A percentile compares a stretch with the other conserved stretches of the same genome.
Evolutionary conservation across 768 basidiomycete genomes (phyloP).

Genomic region (Rossbeevera mucosa): DNA sequence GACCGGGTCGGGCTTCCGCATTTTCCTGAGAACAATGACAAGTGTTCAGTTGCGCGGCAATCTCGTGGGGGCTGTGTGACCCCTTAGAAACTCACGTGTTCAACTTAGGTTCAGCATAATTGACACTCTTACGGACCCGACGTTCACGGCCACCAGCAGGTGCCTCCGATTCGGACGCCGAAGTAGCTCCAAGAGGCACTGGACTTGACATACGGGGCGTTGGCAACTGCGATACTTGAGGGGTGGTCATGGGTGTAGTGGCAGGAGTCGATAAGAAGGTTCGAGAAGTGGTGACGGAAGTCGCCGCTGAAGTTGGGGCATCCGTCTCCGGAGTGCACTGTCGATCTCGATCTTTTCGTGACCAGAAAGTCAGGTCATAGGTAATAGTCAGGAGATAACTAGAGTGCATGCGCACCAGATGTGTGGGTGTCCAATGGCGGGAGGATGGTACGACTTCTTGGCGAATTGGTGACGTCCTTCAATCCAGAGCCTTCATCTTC

Average conservation of each 20-base stretch:
- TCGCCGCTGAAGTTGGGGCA: constrained; percentile 33
- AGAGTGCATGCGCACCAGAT: constrained; percentile 29
- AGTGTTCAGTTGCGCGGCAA: constrained; percentile 9
- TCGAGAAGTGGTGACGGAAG: constrained; percentile 33
- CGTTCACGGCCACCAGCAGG: constrained; percentile 41
- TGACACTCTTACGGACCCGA: constrained; percentile 70
- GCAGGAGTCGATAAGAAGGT: constrained; percentile 40
- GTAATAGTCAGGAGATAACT: not conserved
- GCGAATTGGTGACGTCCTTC: constrained; percentile 64
- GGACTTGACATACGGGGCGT: constrained; percentile 52
- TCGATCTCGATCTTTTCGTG: constrained; percentile 33
- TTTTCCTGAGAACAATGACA: constrained; percentile 52
- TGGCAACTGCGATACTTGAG: constrained; percentile 37
- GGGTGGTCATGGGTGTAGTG: constrained; percentile 37
- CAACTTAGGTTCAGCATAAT: constrained; percentile 84
- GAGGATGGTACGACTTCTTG: constrained; percentile 34
- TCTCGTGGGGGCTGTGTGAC: not conserved
- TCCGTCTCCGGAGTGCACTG: constrained; percentile 36
- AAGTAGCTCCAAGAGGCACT: constrained; percentile 32
- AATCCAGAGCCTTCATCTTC: constrained; percentile 38
- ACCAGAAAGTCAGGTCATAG: constrained; percentile 15
- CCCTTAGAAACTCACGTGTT: constrained; percentile 59
- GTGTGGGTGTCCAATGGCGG: constrained; percentile 34
- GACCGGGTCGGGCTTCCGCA: constrained; percentile 75
- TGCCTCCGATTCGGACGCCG: constrained; percentile 31